These are phyloP conservation scores for Scleroderma bovista DNA, from an alignment of 768 basidiomycete species.

Conservation along the genomic window DNA sequence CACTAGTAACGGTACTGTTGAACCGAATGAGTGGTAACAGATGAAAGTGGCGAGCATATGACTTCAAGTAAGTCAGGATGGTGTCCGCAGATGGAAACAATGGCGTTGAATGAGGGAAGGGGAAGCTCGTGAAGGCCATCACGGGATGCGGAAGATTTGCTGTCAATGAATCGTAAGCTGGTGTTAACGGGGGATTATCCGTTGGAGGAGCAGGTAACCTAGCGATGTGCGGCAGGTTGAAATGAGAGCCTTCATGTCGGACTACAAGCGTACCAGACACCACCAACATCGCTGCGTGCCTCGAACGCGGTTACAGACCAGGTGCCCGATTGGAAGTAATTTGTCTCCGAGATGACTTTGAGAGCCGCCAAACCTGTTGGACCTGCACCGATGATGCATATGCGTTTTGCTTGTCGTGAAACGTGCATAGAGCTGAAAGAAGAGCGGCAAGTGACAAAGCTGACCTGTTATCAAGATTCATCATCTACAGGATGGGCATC, in stretches of 20 bases:
- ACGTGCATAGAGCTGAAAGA: neutral
- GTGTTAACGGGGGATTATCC: slow-evolving; percentile 53
- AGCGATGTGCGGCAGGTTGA: neutral
- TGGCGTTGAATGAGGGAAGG: slow-evolving; percentile 67
- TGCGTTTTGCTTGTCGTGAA: slow-evolving; percentile 28
- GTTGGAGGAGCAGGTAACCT: slow-evolving; percentile 54
- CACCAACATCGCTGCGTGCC: slow-evolving; percentile 59
- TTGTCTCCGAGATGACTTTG: slow-evolving; percentile 56
- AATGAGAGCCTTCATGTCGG: neutral
- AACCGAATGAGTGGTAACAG: slow-evolving; percentile 60
- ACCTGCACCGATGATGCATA: slow-evolving; percentile 74
- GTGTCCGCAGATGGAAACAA: slow-evolving; percentile 58
- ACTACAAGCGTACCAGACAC: slow-evolving; percentile 57
- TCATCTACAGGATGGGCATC: too few species aligned
- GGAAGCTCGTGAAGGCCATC: slow-evolving; percentile 62
- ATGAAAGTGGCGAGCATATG: slow-evolving; percentile 58
- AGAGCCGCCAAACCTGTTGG: slow-evolving; percentile 69
- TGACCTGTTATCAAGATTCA: too few species aligned
- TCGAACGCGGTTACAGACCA: slow-evolving; percentile 69
- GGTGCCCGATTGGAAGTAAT: slow-evolving; percentile 47
- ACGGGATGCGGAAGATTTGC: slow-evolving; percentile 76
- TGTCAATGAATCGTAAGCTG: slow-evolving; percentile 76
- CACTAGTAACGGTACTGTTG: slow-evolving; percentile 47
- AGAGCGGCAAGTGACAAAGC: too few species aligned
- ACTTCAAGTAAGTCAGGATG: slow-evolving; percentile 65